phyloP scores from a whole-genome alignment of 441 rosid genomes.

The Gossypium trilobum region DNA sequence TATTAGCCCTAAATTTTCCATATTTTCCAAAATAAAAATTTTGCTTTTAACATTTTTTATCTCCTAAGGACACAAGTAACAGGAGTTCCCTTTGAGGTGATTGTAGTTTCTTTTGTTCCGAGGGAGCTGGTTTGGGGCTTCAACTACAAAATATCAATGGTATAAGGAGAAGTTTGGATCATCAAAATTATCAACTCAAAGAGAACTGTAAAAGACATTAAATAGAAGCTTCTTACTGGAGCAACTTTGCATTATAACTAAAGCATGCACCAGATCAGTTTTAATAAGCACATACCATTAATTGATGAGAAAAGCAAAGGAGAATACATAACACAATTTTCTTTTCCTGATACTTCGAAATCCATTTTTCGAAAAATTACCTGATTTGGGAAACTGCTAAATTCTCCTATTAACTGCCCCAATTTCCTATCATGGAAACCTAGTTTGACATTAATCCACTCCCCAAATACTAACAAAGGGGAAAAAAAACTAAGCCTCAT shows the following conservation, averaged over 20 bases:
- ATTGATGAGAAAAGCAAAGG: constrained; percentile 1
- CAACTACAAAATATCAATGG: constrained; percentile 1
- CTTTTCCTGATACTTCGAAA: neutral
- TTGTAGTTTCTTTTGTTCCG: neutral
- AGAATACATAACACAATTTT: neutral
- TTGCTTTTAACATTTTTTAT: neutral
- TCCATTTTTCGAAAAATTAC: neutral
- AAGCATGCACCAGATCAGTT: constrained; percentile 6
- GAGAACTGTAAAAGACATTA: neutral
- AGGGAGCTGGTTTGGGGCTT: neutral
- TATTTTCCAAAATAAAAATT: neutral
- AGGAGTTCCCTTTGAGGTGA: neutral
- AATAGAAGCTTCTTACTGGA: neutral
- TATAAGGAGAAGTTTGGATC: constrained; percentile 8
- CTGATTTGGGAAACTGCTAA: constrained; percentile 11
- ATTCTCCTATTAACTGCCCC: constrained; percentile 4
- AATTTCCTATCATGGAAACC: neutral
- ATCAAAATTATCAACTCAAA: neutral
- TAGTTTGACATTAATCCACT: constrained; percentile 15
- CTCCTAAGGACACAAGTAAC: neutral
- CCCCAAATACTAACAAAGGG: constrained; percentile 10
- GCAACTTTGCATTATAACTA: constrained; percentile 2
- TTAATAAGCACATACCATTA: neutral
- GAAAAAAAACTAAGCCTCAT: neutral
- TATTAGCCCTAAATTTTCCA: neutral